These are phyloP conservation scores for Eimeria sp. DNA, from an alignment of 169 alveolate genomes.

Conservation along the genomic window DNA sequence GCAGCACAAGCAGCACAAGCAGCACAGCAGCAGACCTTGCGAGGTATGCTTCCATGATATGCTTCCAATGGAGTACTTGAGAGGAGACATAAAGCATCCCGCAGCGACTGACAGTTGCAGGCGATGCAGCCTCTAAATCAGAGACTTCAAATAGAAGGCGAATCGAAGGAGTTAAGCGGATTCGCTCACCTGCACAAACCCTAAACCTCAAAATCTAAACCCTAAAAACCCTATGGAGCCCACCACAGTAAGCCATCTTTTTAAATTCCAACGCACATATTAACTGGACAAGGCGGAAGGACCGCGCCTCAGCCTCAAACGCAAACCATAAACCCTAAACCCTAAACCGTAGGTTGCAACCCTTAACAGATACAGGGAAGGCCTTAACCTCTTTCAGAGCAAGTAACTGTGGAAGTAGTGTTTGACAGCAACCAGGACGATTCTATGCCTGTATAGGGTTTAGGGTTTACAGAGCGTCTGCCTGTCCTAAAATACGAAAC, in stretches of 20 bases:
- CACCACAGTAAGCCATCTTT: too few relatives aligned
- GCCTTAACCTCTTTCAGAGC: too few relatives aligned
- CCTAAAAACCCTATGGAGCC: not conserved
- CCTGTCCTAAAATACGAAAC: too few relatives aligned
- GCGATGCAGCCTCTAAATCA: conserved; percentile 96
- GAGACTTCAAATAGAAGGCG: conserved; percentile 96
- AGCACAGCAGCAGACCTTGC: conserved; percentile 80
- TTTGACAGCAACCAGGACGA: not conserved
- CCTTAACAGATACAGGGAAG: not conserved
- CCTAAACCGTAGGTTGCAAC: not conserved
- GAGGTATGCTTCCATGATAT: conserved; percentile 89
- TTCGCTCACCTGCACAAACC: conserved; percentile 90
- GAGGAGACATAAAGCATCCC: conserved; percentile 96
- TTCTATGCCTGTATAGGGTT: not conserved
- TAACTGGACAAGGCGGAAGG: too few relatives aligned
- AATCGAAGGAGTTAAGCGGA: conserved; percentile 96
- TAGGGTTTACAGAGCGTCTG: not conserved
- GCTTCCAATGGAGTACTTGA: conserved; percentile 84
- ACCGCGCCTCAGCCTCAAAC: too few relatives aligned
- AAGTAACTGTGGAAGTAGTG: too few relatives aligned
- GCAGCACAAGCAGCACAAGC: conserved; percentile 24
- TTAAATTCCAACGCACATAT: too few relatives aligned
- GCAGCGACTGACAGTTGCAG: conserved; percentile 98
- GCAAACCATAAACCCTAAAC: not conserved
- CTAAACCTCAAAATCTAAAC: conserved; percentile 35